A percentile compares a stretch with the other conserved stretches of the same genome.
phyloP scores from a whole-genome alignment of 2,329 filamentous ascomycete genomes.

The Macroventuria anomochaeta region DNA sequence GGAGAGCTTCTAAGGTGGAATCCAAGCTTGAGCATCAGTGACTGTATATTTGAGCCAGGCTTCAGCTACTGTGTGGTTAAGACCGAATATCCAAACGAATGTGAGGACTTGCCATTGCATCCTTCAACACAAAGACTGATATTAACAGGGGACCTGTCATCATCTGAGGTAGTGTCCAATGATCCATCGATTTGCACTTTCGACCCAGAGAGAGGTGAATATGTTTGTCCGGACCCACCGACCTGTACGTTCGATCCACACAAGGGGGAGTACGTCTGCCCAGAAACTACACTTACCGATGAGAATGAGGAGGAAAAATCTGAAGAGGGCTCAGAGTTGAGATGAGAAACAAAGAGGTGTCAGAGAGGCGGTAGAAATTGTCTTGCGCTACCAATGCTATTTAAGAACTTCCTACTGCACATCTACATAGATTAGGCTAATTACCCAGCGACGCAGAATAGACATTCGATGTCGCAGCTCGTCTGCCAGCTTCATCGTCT shows the following conservation, averaged over 20 bases:
- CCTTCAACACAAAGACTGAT: background rate
- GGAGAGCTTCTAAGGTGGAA: background rate
- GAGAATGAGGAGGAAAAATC: background rate
- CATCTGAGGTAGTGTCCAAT: background rate
- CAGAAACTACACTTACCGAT: background rate
- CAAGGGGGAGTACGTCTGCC: constrained; percentile 4
- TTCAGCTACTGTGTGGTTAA: constrained; percentile 1
- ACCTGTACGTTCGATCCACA: constrained; percentile 3
- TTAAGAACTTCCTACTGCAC: too few relatives aligned
- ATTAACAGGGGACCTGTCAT: background rate
- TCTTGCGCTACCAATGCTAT: background rate
- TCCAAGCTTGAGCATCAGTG: background rate
- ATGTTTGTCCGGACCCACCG: background rate
- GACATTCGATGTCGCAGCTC: background rate
- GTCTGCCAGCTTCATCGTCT: background rate
- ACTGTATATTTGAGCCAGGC: background rate
- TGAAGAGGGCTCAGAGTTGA: background rate
- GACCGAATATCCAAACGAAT: background rate
- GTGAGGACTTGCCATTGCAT: background rate
- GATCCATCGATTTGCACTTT: background rate
- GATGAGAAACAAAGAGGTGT: background rate
- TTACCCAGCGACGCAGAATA: background rate
- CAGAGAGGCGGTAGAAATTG: too few relatives aligned
- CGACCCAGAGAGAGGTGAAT: constrained; percentile 1
- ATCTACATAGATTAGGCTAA: background rate